These are phyloP conservation scores for Colletotrichum liaoningense DNA, from an alignment of 2,329 filamentous ascomycete species.

Conservation along the genomic window DNA sequence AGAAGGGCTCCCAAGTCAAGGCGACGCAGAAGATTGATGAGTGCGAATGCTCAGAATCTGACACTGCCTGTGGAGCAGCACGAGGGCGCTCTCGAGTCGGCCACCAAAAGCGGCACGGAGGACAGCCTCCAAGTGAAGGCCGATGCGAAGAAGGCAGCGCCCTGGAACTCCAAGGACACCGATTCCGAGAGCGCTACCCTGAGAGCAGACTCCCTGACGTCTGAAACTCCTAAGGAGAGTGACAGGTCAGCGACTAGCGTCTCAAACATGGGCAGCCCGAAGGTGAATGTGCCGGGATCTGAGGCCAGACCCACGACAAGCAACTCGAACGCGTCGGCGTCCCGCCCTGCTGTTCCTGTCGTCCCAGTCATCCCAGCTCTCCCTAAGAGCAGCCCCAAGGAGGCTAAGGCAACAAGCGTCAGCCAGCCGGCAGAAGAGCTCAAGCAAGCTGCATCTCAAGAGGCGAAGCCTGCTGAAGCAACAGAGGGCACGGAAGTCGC, in stretches of 20 bases:
- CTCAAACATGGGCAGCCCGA: slow-evolving; percentile 16
- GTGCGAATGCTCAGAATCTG: slow-evolving; percentile 50
- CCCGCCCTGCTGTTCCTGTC: slow-evolving; percentile 51
- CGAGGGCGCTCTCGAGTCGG: slow-evolving; percentile 40
- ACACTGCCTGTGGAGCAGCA: slow-evolving; percentile 56
- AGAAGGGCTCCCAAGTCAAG: slow-evolving; percentile 45
- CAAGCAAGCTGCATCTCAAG: slow-evolving; percentile 30
- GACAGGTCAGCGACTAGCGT: slow-evolving; percentile 12
- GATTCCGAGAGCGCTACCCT: slow-evolving; percentile 15
- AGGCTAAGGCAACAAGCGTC: slow-evolving; percentile 36
- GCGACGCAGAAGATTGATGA: slow-evolving; percentile 54
- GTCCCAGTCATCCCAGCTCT: slow-evolving; percentile 60
- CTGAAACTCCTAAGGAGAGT: slow-evolving; percentile 20
- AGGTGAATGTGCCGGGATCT: slow-evolving; percentile 22
- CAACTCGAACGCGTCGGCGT: slow-evolving; percentile 27
- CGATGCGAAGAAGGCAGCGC: slow-evolving; percentile 4
- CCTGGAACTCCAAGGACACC: slow-evolving; percentile 16
- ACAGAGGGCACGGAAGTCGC: slow-evolving; percentile 25
- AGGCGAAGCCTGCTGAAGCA: slow-evolving; percentile 40
- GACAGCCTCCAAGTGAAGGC: slow-evolving; percentile 41
- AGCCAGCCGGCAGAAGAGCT: slow-evolving; percentile 6
- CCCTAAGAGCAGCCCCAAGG: slow-evolving; percentile 51
- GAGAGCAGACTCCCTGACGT: slow-evolving; percentile 11
- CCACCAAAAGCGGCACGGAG: slow-evolving; percentile 35
- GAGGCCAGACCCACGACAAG: slow-evolving; percentile 39